Base-by-base conservation (phyloP, 805 yeast genomes). In the Grigorovia jiainica region DNA sequence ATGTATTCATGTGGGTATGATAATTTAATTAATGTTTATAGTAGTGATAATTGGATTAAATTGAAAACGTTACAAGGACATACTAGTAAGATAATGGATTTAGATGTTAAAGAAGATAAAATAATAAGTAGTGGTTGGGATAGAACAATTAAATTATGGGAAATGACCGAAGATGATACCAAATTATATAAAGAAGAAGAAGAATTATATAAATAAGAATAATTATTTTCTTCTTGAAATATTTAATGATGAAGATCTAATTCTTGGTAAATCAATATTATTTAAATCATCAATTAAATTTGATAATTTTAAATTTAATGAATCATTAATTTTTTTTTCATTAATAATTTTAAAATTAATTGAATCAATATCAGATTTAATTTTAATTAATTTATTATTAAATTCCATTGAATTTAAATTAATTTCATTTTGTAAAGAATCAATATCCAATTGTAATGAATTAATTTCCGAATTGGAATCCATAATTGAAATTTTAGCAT, bases 61-160 rank as follows among this genome's bases (percentile, higher is more conserved):
- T 54, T 77, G 17, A 70, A 68, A 25, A 65, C 75, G 3, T 59
- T 87, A 34, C 61, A 66, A 37, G 78, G 73, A 8, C 80, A 79
- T 25, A 70, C 71, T 5, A 95, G 84, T 45, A 80, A 82, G 51
- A 76, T 86, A 3, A 76, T 87, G 80, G 65, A 79, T 43, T 72
- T 82, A 38, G 95, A 83, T 54, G 52, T 81, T 1, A 55, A 70
- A 9, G 42, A 48, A 1, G 65, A 69, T 42, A 72, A 71, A 7
- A 61, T 87, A 1, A 71, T 75, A 1, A 73, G 82, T 36, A 72
- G 85, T 38, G 89, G 95, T 17, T 87, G 95, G 95, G 95, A 87
- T 57, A 70, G 92, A 42, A 70, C 84, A 6, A 70, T 87, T 3
- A 83, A 82, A 54, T 41, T 83, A 34, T 83, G 87, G 87, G 39